phyloP scores from a whole-genome alignment of 2,329 filamentous ascomycete genomes.

The Elsinoe necatrix region DNA sequence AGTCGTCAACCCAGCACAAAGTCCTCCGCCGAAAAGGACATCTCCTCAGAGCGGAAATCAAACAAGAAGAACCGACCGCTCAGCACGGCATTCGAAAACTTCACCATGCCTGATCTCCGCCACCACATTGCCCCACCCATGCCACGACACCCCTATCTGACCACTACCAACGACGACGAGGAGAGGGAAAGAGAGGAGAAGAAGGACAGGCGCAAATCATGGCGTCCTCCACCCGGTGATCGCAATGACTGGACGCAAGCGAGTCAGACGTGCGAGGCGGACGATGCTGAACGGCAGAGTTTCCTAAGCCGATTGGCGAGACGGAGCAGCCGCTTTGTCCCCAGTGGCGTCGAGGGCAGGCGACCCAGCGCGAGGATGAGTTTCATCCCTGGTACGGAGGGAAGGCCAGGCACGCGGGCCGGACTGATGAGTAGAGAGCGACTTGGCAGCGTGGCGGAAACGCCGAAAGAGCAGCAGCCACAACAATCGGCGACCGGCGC shows the following conservation, averaged over 20 bases:
- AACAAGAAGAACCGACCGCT: constrained; percentile 13
- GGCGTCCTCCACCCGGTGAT: constrained; percentile 5
- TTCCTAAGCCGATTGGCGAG: not conserved
- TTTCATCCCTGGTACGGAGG: not conserved
- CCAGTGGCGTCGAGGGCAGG: not conserved
- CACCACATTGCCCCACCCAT: not conserved
- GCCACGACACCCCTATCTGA: not conserved
- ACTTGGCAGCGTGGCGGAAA: not conserved
- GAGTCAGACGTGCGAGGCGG: constrained; percentile 9
- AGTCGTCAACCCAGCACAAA: constrained; percentile 11
- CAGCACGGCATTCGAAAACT: constrained; percentile 18
- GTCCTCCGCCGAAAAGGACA: constrained; percentile 5
- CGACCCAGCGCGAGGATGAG: not conserved
- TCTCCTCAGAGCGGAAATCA: not conserved
- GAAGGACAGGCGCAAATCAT: not conserved
- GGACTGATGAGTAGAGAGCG: not conserved
- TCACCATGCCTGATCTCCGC: constrained; percentile 16
- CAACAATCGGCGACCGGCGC: not conserved
- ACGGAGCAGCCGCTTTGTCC: not conserved
- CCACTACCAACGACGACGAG: not conserved
- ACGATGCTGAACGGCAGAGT: not conserved
- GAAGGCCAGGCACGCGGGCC: not conserved
- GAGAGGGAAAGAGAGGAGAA: not conserved
- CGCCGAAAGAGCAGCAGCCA: not conserved
- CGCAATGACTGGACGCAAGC: constrained; percentile 18